Conservation (phyloP, 176 grass and related monocot genomes). For the barley (Hordeum vulgare) region DNA sequence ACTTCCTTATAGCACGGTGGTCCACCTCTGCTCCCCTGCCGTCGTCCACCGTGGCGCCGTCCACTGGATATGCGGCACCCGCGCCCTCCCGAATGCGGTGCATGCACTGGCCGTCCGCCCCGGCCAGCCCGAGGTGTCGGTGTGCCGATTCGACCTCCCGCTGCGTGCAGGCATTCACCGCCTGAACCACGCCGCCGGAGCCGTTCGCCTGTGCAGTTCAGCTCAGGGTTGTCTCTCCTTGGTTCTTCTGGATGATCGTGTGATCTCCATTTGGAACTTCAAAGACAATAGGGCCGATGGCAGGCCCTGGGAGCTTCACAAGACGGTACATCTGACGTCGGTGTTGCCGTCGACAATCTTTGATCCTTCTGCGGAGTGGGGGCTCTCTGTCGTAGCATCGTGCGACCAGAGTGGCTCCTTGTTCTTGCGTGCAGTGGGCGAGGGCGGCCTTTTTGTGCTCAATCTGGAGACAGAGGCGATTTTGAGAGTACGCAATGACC, state of each 20-base stretch:
- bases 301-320: background rate
- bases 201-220: background rate
- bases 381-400: background rate
- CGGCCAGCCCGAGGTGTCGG: background rate
- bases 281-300: background rate
- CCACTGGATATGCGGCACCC: conserved; percentile 24
- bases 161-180: background rate
- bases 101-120: background rate
- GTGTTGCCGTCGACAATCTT: background rate
- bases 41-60: conserved; percentile 6
- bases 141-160: conserved; percentile 6
- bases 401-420: conserved; percentile 13
- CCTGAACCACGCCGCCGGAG: background rate
- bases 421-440: background rate
- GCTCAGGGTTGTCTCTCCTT: background rate
- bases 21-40: background rate
- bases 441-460: conserved; percentile 1
- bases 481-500: background rate
- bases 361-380: background rate
- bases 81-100: conserved; percentile 5
- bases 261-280: conserved; percentile 19
- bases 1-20: conserved; percentile 5
- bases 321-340: conserved; percentile 1
- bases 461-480: background rate
- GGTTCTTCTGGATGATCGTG: conserved; percentile 12